phyloP scores from a whole-genome alignment of 768 basidiomycete species.

The Mycena sanguinolenta region DNA sequence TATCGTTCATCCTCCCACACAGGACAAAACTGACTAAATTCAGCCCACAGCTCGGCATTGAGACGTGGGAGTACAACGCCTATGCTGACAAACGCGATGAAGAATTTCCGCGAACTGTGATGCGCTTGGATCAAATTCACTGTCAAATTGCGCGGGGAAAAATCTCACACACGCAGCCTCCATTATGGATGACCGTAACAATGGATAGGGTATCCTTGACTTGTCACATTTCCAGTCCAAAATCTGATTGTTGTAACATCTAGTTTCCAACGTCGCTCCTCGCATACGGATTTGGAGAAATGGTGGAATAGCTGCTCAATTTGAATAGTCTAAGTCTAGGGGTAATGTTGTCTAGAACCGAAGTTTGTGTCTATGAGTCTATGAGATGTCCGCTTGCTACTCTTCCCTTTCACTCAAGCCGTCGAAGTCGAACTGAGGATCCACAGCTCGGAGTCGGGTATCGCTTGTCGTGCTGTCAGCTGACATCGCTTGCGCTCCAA shows the following conservation, averaged over 20 bases:
- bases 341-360: not conserved
- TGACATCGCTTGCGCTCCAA: too few species aligned
- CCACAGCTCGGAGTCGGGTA: too few species aligned
- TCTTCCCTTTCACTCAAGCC: not conserved
- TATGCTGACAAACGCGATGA: constrained; percentile 4
- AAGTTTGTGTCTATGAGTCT: not conserved
- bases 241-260: not conserved
- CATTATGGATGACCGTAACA: constrained; percentile 38
- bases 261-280: constrained; percentile 11
- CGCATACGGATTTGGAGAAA: constrained; percentile 11
- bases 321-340: too few species aligned
- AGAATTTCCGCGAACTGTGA: constrained; percentile 20
- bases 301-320: not conserved
- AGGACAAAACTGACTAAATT: constrained; percentile 6
- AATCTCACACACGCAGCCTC: constrained; percentile 23
- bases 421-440: too few species aligned
- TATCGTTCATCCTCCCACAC: not conserved
- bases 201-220: constrained; percentile 29
- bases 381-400: not conserved
- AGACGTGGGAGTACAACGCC: constrained; percentile 31
- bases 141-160: constrained; percentile 36
- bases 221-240: not conserved
- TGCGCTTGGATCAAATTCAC: constrained; percentile 33
- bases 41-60: constrained; percentile 40
- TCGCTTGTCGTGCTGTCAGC: too few species aligned